These are phyloP conservation scores for Gossypium laxum DNA, from an alignment of 441 rosid species.

Conservation along the genomic window DNA sequence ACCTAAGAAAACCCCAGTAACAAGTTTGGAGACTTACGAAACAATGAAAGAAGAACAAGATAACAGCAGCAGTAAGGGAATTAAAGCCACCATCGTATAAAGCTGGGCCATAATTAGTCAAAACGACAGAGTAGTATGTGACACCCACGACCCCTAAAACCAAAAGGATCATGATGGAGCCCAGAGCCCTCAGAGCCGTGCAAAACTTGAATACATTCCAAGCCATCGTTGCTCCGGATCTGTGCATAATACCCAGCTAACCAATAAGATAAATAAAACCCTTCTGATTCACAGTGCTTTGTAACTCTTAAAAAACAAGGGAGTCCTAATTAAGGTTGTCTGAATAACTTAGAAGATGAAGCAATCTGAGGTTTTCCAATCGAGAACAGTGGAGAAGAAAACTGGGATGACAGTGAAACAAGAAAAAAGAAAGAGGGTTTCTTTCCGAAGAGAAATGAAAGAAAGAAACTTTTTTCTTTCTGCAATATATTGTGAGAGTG, in stretches of 20 bases:
- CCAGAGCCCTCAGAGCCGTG: constrained; percentile 77
- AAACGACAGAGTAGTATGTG: constrained; percentile 79
- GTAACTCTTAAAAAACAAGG: neutral
- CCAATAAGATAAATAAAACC: neutral
- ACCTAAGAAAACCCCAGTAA: neutral
- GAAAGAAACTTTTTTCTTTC: neutral
- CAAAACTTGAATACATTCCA: constrained; percentile 96
- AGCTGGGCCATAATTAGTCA: constrained; percentile 71
- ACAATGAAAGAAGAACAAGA: constrained; percentile 60
- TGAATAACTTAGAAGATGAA: neutral
- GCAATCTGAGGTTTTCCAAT: neutral
- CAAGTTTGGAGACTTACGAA: constrained; percentile 33
- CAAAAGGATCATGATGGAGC: constrained; percentile 87
- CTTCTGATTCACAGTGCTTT: neutral
- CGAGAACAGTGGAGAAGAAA: neutral
- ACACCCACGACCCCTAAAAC: constrained; percentile 87
- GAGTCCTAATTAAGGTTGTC: neutral
- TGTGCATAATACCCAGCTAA: constrained; percentile 41
- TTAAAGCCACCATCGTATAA: constrained; percentile 53
- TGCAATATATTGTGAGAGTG: neutral
- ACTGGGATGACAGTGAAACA: neutral
- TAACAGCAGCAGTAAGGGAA: constrained; percentile 39
- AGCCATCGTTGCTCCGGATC: constrained; percentile 85
- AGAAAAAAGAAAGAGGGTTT: neutral
- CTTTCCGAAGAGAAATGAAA: neutral